Base-by-base conservation (phyloP, 108 stramenopile species). In the Fistulifera pelliculosa region DNA sequence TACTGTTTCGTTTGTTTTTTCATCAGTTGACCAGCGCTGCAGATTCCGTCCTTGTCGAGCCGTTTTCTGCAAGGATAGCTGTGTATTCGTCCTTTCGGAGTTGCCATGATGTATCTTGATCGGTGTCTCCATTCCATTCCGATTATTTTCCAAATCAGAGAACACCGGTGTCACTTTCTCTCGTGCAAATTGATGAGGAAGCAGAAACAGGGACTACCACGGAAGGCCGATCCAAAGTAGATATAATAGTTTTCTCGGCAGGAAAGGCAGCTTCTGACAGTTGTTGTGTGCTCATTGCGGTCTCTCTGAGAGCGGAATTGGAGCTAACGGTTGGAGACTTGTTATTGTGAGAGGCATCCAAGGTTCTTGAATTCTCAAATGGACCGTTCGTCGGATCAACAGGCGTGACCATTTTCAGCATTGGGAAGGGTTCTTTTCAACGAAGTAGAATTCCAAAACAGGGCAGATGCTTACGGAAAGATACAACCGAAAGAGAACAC, bases 41-140 rank as follows among this genome's bases (percentile, higher is more conserved):
- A 65, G 60, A 21, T 68, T 52, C 2, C 89, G 69, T 17, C 89
- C 89, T 47, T 83, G 79, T 6, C 89, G 77, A 12, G 82, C 79
- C 13, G 60, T 68, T 19, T 66, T 68, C 15, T 60, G 68, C 21
- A 64, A 63, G 23, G 75, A 73, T 6, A 84, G 61, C 59, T 83
- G 79, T 42, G 64, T 64, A 41, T 74, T 83, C 56, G 74, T 56
- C 21, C 55, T 57, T 21, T 68, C 66, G 0, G 73, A 68, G 19
- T 60, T 35, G 11, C 17, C 27, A 11, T 58, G 60, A 39, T 61
- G 66, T 42, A 67, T 42, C 38, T 48, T 38, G 12, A 21, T 18
- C 13, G 64, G 26, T 17, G 55, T 23, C 1, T 27, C 2, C 35
- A 17, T 19, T 13, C 25, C 50, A n/a, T 14, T 45, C 44, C 15